These are phyloP conservation scores for Venturia aucupariae DNA, from an alignment of 2,329 filamentous ascomycete genomes.

Conservation along the genomic window DNA sequence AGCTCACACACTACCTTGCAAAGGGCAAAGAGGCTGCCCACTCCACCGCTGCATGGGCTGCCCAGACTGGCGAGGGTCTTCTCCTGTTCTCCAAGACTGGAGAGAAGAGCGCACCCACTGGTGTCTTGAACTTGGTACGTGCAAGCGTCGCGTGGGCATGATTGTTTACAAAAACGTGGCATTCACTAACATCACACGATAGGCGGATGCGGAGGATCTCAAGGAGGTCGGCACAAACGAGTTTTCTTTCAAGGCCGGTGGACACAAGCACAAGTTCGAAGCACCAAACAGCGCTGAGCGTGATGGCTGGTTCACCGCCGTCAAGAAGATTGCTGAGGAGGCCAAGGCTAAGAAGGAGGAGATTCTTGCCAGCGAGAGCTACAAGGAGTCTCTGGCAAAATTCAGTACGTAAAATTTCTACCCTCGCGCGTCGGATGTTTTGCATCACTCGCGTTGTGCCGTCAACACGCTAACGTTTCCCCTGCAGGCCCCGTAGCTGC, in stretches of 20 bases:
- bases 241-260: conserved; percentile 77
- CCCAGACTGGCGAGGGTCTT: conserved; percentile 89
- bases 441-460: conserved; percentile 11
- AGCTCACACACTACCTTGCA: conserved; percentile 69
- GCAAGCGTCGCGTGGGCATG: background rate
- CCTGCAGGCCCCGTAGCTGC: conserved; percentile 30
- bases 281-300: conserved; percentile 65
- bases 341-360: conserved; percentile 70
- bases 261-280: conserved; percentile 93
- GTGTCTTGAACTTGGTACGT: conserved; percentile 78
- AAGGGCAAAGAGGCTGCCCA: conserved; percentile 76
- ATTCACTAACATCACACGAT: conserved; percentile 26
- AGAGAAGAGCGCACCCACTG: conserved; percentile 66
- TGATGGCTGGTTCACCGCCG: conserved; percentile 80
- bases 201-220: conserved; percentile 62
- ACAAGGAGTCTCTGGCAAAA: conserved; percentile 78
- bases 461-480: conserved; percentile 28
- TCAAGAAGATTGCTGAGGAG: conserved; percentile 75
- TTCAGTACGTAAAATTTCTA: conserved; percentile 42
- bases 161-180: background rate
- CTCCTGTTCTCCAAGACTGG: conserved; percentile 82
- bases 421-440: background rate
- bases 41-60: conserved; percentile 77
- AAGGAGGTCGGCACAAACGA: conserved; percentile 66
- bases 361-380: conserved; percentile 70